Evolutionary conservation across 148 eudicot species (phyloP), one percentile per base, ranked within the genome.

Genomic region (Rhododendron vialii): DNA sequence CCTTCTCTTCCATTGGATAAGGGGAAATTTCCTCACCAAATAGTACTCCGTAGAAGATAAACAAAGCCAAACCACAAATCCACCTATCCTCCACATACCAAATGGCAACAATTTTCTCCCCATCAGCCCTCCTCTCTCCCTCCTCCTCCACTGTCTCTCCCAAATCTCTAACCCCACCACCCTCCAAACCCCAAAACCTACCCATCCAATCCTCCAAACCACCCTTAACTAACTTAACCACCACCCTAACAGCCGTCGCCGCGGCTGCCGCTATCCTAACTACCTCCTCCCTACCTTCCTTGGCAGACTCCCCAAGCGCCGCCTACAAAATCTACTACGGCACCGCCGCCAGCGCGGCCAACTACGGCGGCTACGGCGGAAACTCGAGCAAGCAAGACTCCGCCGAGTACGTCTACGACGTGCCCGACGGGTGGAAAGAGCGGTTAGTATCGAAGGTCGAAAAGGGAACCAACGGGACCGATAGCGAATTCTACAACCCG

Each of bases 361-460:
- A 94, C 82, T 96, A 96, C 82, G 98, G 98, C 45, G 98, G 98
- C 17, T 96, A 93, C 83, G 98, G 99, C 0, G 99, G 98, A 11
- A 96, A 96, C 85, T 90, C 98, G 0, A 92, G 88, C 89, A 95
- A 95, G 84, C 90, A 94, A 78, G 95, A 94, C 86, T 91, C 98
- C 1, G 98, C 99, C 0, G 98, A 96, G 89, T 96, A 96, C 91
- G 63, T 88, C 1, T 96, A 96, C 84, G 98, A 96, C 22, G 95
- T 96, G 6, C 99, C 99, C 0, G 90, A 91, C 0, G 99, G 99
- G 3, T 96, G 99, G 99, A 96, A 96, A 85, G 99, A 95, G 85
- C 85, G 92, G 3, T 86, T 91, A 2, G 98, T 96, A 0, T 95
- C 99, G 0, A 96, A 95, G 63, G 94, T 96, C 1, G 98, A 96